Percentiles rank a stretch among this genome's conserved stretches.
phyloP scores from a whole-genome alignment of 108 stramenopile species.

The Licmophora abbreviata region DNA sequence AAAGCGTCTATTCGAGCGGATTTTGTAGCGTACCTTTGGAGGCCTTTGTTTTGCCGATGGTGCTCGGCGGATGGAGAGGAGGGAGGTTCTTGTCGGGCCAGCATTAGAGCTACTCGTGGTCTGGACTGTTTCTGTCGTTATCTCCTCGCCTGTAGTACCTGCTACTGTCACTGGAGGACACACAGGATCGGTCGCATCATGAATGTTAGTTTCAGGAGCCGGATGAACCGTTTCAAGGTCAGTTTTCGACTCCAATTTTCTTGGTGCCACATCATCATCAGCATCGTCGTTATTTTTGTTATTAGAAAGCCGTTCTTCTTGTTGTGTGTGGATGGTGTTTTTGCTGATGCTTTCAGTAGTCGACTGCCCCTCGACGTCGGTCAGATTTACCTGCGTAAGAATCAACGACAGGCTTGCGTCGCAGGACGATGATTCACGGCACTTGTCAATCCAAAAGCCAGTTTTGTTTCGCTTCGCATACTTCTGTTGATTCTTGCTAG shows the following conservation, averaged over 20 bases:
- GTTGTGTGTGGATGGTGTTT: constrained; percentile 6
- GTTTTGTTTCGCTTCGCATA: constrained; percentile 8
- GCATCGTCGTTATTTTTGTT: not conserved
- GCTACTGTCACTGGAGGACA: not conserved
- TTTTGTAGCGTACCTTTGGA: not conserved
- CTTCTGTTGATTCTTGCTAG: constrained; percentile 1
- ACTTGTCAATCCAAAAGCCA: constrained; percentile 29
- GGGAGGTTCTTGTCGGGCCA: constrained; percentile 3
- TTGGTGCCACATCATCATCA: not conserved
- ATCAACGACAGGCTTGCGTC: constrained; percentile 11
- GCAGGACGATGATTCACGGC: constrained; percentile 6
- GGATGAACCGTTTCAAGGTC: not conserved
- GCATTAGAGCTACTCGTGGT: not conserved
- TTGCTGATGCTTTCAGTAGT: too few relatives aligned
- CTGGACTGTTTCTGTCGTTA: not conserved
- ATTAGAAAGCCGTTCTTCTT: not conserved
- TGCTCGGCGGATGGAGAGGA: not conserved
- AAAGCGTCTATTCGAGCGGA: not conserved
- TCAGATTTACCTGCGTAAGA: constrained; percentile 17
- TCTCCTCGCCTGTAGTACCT: constrained; percentile 2
- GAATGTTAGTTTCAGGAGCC: not conserved
- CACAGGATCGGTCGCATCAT: not conserved
- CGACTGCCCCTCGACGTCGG: too few relatives aligned
- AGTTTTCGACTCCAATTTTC: not conserved
- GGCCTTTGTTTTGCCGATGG: constrained; percentile 8